phyloP scores from a whole-genome alignment of 148 eudicot species.

The Rhododendron williamsianum region DNA sequence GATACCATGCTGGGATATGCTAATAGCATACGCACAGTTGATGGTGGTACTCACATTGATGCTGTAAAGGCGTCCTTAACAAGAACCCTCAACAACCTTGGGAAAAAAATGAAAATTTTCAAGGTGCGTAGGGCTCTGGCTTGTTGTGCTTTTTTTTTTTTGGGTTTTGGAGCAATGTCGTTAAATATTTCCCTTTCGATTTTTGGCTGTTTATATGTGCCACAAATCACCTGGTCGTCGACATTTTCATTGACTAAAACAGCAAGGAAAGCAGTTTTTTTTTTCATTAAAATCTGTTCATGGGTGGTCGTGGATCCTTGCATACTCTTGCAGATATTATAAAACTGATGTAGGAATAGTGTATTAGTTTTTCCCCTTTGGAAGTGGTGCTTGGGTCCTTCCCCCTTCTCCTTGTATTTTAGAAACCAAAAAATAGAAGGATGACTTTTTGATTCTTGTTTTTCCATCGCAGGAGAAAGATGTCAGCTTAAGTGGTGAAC shows the following conservation, averaged over 20 bases:
- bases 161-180: background rate
- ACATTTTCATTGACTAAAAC: background rate
- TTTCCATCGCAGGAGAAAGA: slow-evolving; percentile 69
- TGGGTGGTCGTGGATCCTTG: background rate
- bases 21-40: slow-evolving; percentile 95
- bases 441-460: background rate
- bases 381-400: background rate
- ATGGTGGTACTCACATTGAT: slow-evolving; percentile 98
- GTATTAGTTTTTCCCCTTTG: background rate
- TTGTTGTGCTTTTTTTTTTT: background rate
- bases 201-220: background rate
- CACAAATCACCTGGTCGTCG: background rate
- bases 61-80: slow-evolving; percentile 86
- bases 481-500: slow-evolving; percentile 82
- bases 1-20: slow-evolving; percentile 94
- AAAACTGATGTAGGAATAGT: background rate
- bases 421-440: background rate
- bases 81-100: slow-evolving; percentile 78
- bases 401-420: background rate
- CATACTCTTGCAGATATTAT: background rate
- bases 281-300: background rate
- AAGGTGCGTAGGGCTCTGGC: slow-evolving; percentile 46
- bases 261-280: background rate
- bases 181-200: background rate
- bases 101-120: slow-evolving; percentile 71